Base-by-base conservation (phyloP, 306 rosid species). In the Medicago ruthenica region DNA sequence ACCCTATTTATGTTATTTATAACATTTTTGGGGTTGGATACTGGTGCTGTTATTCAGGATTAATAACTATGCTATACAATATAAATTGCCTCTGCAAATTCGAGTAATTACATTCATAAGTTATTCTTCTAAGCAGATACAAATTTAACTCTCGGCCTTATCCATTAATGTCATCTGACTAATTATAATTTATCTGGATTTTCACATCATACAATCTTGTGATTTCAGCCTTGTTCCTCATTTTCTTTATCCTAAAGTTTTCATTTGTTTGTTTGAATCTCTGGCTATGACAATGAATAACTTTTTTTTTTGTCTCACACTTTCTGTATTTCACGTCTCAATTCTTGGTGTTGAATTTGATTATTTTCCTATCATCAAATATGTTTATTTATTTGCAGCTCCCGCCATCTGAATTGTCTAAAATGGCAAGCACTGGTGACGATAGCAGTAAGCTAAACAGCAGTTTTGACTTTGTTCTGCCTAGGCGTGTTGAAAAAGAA, bases 371-470 rank as follows among this genome's bases (percentile, higher is more conserved):
- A 15, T 76, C 21, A 15, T n/a, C 42, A 27, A 47, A 31, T 24
- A 13, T 77, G 40, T 36, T 55, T 57, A 20, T 78, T 69, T 53
- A 54, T 24, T 78, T 78, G 76, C 61, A 85, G 88, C 79, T 64
- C 57, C 51, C 61, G 64, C 69, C 69, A 39, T 74, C 70, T 66
- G 41, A 70, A 57, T 70, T 61, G 67, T 21, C 76, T 74, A 82
- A 78, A 77, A 18, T 67, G 59, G 78, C 50, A 36, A 74, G 9
- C 55, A 17, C 42, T 62, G 24, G 20, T 64, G 79, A 47, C 42
- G 60, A 21, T 39, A 74, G 71, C 57, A 51, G 73, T 69, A 48
- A 78, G 71, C 47, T n/a, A 53, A 77, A 20, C 66, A 59, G 42
- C 36, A 77, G 69, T 39, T 40, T 70, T 69, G 83, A 60, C 42